Percentiles rank a stretch among this genome's conserved stretches.
Evolutionary conservation across 2,329 filamentous ascomycete species (phyloP).

Genomic region (Amesomyces nigricolor): DNA sequence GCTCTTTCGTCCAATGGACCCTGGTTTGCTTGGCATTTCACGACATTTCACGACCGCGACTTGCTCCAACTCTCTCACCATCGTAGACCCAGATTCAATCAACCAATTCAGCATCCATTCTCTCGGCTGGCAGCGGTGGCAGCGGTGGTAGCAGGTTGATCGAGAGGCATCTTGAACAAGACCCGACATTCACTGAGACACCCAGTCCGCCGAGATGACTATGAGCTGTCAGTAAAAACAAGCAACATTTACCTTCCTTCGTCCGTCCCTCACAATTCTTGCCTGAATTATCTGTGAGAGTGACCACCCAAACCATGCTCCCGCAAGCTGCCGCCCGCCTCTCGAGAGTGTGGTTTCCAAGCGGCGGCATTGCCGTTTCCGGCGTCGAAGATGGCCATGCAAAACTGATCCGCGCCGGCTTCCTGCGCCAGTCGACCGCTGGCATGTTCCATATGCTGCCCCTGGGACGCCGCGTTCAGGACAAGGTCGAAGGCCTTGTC

Average conservation of each 20-base stretch:
- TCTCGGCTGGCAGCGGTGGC: too few relatives aligned
- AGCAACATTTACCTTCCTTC: too few relatives aligned
- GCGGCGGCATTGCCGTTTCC: slow-evolving; percentile 57
- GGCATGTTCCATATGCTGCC: slow-evolving; percentile 92
- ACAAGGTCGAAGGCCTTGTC: slow-evolving; percentile 79
- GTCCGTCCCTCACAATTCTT: background rate
- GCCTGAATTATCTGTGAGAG: too few relatives aligned
- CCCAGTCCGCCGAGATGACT: background rate
- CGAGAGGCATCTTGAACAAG: too few relatives aligned
- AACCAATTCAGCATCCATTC: too few relatives aligned
- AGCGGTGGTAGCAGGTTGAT: too few relatives aligned
- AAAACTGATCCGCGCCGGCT: slow-evolving; percentile 65
- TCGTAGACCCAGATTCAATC: too few relatives aligned
- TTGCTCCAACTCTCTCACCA: too few relatives aligned
- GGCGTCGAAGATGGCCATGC: slow-evolving; percentile 60
- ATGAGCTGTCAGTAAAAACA: background rate
- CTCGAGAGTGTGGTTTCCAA: slow-evolving; percentile 75
- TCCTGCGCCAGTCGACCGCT: slow-evolving; percentile 73
- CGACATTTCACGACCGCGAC: too few relatives aligned
- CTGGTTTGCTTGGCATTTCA: too few relatives aligned
- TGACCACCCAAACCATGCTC: slow-evolving; percentile 11
- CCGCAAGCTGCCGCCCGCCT: slow-evolving; percentile 40
- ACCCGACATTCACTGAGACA: background rate
- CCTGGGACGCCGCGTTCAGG: slow-evolving; percentile 76
- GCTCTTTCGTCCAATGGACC: too few relatives aligned